These are phyloP conservation scores for Pseudogymnoascus verrucosus DNA, from an alignment of 2,329 filamentous ascomycete genomes.

Conservation along the genomic window DNA sequence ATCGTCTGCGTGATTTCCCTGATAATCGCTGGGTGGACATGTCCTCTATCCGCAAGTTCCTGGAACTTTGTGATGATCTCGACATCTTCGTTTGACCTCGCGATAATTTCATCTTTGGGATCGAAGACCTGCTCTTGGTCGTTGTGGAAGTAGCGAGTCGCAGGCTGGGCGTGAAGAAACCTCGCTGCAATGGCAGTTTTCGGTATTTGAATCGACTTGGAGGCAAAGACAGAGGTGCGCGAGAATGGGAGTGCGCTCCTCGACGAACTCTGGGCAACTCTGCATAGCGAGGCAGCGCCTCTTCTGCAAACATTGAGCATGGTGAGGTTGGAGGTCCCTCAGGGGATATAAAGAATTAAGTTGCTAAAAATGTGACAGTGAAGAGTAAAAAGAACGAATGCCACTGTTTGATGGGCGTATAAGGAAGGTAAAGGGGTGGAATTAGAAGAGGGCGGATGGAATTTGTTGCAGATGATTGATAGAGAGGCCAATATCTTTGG, in stretches of 20 bases:
- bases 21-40: constrained; percentile 27
- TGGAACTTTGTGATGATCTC: constrained; percentile 24
- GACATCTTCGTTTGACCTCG: constrained; percentile 10
- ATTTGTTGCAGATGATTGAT: not conserved
- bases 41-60: constrained; percentile 23
- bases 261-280: constrained; percentile 18
- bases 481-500: not conserved
- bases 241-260: constrained; percentile 16
- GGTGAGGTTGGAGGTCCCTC: constrained; percentile 9
- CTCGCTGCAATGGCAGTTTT: constrained; percentile 11
- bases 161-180: constrained; percentile 9
- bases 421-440: not conserved
- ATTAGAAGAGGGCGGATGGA: not conserved
- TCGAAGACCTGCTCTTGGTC: not conserved
- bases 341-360: constrained; percentile 1
- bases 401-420: constrained; percentile 1
- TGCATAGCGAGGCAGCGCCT: constrained; percentile 27
- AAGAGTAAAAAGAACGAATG: constrained; percentile 6
- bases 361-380: not conserved
- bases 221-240: constrained; percentile 22
- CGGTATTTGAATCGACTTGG: constrained; percentile 18
- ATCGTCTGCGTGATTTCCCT: constrained; percentile 59
- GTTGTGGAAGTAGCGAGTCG: constrained; percentile 22
- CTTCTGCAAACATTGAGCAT: constrained; percentile 29
- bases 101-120: not conserved